A percentile compares a stretch with the other conserved stretches of the same genome.
These are phyloP conservation scores for Schwanniomyces etchellsii DNA, from an alignment of 1,139 yeast species.

Conservation along the genomic window DNA sequence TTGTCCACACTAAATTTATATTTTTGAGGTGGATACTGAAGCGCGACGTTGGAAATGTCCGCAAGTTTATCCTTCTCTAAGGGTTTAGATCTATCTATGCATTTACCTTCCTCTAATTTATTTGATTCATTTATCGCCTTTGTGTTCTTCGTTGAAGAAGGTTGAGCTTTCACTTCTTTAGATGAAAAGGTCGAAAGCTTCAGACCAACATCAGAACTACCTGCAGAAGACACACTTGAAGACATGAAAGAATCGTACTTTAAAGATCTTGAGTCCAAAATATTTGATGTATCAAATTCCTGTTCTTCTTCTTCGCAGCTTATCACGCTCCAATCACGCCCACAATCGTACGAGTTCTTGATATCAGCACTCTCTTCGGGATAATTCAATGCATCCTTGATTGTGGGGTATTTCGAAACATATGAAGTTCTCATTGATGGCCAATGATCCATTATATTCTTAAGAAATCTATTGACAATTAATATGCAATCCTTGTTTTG, in stretches of 20 bases:
- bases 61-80: conserved; percentile 5
- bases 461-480: conserved; percentile 47
- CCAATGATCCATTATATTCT: conserved; percentile 47
- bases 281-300: conserved; percentile 8
- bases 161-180: not conserved
- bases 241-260: not conserved
- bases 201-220: not conserved
- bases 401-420: conserved; percentile 2
- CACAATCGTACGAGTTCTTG: conserved; percentile 20
- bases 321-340: conserved; percentile 27
- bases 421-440: conserved; percentile 10
- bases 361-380: conserved; percentile 8
- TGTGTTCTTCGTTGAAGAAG: not conserved
- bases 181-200: conserved; percentile 1
- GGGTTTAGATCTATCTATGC: not conserved
- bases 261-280: not conserved
- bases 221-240: not conserved
- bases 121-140: not conserved
- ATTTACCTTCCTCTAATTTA: not conserved
- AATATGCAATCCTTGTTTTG: conserved; percentile 40
- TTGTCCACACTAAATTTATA: conserved; percentile 19
- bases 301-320: conserved; percentile 15
- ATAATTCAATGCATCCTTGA: conserved; percentile 16
- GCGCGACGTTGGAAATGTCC: conserved; percentile 20
- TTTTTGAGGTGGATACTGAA: conserved; percentile 37